Conservation (phyloP, 331 rosid genomes). For the Malus hybrid region DNA sequence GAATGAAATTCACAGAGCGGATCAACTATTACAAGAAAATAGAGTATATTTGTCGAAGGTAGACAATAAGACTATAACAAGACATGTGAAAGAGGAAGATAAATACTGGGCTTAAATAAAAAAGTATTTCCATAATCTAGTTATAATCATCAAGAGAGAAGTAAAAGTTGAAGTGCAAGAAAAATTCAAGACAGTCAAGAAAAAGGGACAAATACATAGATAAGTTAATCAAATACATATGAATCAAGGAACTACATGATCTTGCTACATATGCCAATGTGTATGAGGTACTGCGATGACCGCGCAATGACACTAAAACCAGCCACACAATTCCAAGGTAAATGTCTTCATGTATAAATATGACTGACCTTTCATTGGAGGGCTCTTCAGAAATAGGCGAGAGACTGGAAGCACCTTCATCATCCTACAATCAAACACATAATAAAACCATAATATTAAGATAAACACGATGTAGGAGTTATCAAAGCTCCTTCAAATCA, state of each 20-base stretch:
- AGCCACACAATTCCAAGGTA: background rate
- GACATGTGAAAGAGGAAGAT: background rate
- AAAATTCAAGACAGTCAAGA: background rate
- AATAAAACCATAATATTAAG: background rate
- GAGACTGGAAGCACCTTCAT: slow-evolving; percentile 6
- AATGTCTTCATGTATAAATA: background rate
- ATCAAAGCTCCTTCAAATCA: background rate
- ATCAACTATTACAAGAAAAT: background rate
- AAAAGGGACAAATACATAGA: background rate
- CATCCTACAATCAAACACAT: slow-evolving; percentile 6
- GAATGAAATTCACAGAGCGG: background rate
- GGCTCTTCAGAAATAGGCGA: slow-evolving; percentile 17
- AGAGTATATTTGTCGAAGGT: background rate
- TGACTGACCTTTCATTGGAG: slow-evolving; percentile 21
- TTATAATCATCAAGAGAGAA: background rate
- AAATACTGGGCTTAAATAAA: background rate
- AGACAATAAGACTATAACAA: background rate
- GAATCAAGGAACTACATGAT: background rate
- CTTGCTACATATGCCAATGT: background rate
- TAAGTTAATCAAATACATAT: background rate
- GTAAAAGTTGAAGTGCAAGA: background rate
- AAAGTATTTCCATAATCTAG: background rate
- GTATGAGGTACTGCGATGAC: background rate
- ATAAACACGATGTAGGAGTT: background rate
- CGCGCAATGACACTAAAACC: background rate